Evolutionary conservation across 495 filamentous ascomycete species (phyloP), one percentile per base, ranked within the genome.

Genomic region (Delitschia confertaspora): DNA sequence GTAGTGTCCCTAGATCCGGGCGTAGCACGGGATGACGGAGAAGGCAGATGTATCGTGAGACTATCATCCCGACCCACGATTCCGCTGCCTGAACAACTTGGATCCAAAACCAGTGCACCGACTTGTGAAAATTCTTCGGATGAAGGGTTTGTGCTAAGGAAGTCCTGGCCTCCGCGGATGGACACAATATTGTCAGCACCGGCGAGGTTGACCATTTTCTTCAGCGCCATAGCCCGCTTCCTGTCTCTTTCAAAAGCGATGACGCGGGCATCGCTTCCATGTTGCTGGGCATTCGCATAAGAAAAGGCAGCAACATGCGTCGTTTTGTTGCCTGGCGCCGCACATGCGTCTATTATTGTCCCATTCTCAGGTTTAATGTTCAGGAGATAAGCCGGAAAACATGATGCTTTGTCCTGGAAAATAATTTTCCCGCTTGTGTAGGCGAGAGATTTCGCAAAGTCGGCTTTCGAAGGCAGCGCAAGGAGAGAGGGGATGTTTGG

Each of bases 321-420:
- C 1, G 91, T 95, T 63, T 98, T 98, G 57, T 98, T 98, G 6
- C 91, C 91, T 5, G 91, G 91, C 5, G 91, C 91, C 0, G 91
- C 82, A 58, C 88, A 95, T 0, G 85, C 83, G 64, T 98, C 91
- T 3, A 96, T 69, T 14, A 94, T 65, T 47, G 89, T 77, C 2
- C 83, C 85, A 42, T 78, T 69, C 36, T 69, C 66, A 3, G 68
- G 50, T 1, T 57, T 56, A 3, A 78, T 73, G 38, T 87, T 75
- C 0, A 95, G 65, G 0, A 98, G 66, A 57, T 86, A 84, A 0
- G 88, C 91, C 3, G 91, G 89, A 52, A 98, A 95, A 53, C 91
- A 98, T 0, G 86, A 93, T 1, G 91, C 93, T 58, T 94, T 95
- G 59, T 98, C 93, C 63, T 98, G 91, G 26, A 98, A 58, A 29